These are phyloP conservation scores for Quercus agrifolia DNA, from an alignment of 306 rosid genomes.

Conservation along the genomic window DNA sequence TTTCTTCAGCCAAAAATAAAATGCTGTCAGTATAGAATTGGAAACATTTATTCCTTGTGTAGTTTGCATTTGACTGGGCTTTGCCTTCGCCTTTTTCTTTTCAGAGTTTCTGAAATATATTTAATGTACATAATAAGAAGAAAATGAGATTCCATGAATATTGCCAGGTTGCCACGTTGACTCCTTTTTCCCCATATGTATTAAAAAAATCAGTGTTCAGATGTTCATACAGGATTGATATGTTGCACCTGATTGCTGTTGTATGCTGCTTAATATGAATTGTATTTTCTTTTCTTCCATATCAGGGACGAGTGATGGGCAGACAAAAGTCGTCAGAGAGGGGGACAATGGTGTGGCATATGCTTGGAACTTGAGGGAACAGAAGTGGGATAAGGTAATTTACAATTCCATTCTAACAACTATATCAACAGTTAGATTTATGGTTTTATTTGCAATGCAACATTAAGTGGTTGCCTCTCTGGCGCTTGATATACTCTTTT, in stretches of 20 bases:
- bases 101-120: not conserved
- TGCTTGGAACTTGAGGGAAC: conserved; percentile 78
- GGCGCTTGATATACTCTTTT: not conserved
- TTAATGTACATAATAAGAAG: not conserved
- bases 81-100: not conserved
- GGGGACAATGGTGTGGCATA: conserved; percentile 98
- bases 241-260: not conserved
- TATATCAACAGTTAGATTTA: conserved; percentile 7
- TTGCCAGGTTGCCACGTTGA: not conserved
- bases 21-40: not conserved
- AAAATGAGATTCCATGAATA: not conserved
- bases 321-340: conserved; percentile 91
- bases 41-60: not conserved
- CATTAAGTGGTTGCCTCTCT: not conserved
- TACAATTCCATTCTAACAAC: conserved; percentile 11
- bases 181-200: not conserved
- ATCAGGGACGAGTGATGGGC: conserved; percentile 91
- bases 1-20: not conserved
- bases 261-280: not conserved
- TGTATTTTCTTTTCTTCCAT: conserved; percentile 13
- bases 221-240: not conserved
- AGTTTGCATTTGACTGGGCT: not conserved
- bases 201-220: not conserved
- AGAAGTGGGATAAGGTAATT: conserved; percentile 92
- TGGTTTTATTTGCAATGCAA: not conserved